Evolutionary conservation across 83 land plant species (phyloP), one percentile per base, ranked within the genome.

Genomic region (Diphasiastrum complanatum): DNA sequence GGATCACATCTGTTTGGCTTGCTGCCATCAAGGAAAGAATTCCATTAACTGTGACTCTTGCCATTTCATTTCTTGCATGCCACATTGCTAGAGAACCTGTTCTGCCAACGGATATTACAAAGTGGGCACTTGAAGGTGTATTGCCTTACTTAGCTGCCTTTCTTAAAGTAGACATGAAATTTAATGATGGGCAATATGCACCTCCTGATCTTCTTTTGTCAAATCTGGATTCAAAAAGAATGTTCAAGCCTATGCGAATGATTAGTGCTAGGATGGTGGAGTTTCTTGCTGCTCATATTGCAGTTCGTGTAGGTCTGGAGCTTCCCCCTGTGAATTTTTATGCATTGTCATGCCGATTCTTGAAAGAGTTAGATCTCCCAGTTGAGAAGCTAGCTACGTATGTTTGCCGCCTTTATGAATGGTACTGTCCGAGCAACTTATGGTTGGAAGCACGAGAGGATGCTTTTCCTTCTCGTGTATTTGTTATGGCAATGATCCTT

Each of bases 241-340:
- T 93, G 78, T 83, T 89, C 43, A 75, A 82, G 66, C 99, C 99
- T 31, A 32, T 11, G 2, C 55, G 56, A 33, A 57, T 67, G 48
- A 35, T 80, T 41, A 68, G 78, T 20, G 46, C 79, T 4, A 67
- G 83, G 65, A 71, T 77, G 48, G 50, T 93, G 47, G 99, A 93
- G 66, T 59, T 79, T 4, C 58, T 72, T 14, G 82, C 99, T 4
- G 86, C 79, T 26, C 47, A 51, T 1, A 80, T 93, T 69, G 92
- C 92, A 27, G 32, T 74, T 22, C 40, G 70, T 4, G 75, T 84
- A 4, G 75, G 77, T 11, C 67, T 93, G 14, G 53, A 75, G 8
- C 73, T 89, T 35, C 96, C 96, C 55, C 84, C 96, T 2, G 80
- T 89, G 26, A 93, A 89, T 32, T 89, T 84, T 50, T 69, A 74